A percentile compares a stretch with the other conserved stretches of the same genome.
These are phyloP conservation scores for Cutaneotrichosporon spelunceum DNA, from an alignment of 1,284 basidiomycete genomes.

Conservation along the genomic window DNA sequence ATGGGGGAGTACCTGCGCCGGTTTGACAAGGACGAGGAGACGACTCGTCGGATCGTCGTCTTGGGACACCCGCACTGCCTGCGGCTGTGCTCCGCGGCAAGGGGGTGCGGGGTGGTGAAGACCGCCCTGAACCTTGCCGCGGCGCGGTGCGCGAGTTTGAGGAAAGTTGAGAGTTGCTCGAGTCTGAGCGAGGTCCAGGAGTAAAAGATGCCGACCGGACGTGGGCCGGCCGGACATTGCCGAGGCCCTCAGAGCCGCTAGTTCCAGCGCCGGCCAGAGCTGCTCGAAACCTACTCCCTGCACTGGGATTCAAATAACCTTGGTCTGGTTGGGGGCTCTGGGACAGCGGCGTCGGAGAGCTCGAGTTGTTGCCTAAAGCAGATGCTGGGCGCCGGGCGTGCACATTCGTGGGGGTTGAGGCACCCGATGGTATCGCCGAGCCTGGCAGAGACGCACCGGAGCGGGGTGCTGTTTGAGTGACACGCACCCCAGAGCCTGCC, in stretches of 20 bases:
- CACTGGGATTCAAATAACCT: background rate
- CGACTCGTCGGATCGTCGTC: conserved; percentile 5
- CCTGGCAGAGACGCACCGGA: conserved; percentile 5
- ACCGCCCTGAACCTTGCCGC: background rate
- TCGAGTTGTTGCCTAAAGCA: background rate
- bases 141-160: background rate
- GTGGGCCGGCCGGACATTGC: background rate
- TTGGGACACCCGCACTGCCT: background rate
- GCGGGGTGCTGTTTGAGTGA: background rate
- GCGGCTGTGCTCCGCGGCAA: background rate
- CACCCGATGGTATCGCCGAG: background rate
- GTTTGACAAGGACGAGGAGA: background rate
- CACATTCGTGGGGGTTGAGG: conserved; percentile 1
- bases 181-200: conserved; percentile 7
- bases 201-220: background rate
- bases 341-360: background rate
- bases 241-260: background rate
- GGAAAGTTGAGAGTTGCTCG: conserved; percentile 7
- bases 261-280: conserved; percentile 1
- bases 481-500: background rate
- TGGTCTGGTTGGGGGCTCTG: conserved; percentile 4
- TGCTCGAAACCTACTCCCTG: conserved; percentile 4
- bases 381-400: conserved; percentile 2
- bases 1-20: background rate
- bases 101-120: background rate